Percentiles rank a stretch among this genome's conserved stretches.
Evolutionary conservation across 331 rosid genomes (phyloP).

Genomic region (Quercus lobata): DNA sequence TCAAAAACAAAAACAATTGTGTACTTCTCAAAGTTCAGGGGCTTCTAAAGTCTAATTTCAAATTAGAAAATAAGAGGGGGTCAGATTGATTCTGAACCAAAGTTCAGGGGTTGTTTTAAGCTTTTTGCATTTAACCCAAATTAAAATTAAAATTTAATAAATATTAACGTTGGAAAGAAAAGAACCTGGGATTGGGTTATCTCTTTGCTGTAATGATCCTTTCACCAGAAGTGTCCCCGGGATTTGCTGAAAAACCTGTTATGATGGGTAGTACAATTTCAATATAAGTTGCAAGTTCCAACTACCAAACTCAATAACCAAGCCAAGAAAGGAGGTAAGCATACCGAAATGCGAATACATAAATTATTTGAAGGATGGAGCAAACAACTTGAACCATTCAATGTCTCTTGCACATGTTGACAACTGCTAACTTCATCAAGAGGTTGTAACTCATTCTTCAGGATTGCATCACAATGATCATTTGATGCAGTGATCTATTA

Average conservation of each 20-base stretch:
- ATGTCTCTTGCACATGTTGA: conserved; percentile 26
- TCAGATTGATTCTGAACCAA: too few species aligned
- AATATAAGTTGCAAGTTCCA: conserved; percentile 5
- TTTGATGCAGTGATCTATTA: conserved; percentile 48
- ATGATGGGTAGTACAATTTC: background rate
- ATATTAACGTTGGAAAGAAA: background rate
- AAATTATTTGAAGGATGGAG: conserved; percentile 27
- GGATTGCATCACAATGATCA: conserved; percentile 46
- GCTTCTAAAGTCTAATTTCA: too few species aligned
- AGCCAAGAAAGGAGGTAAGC: conserved; percentile 8
- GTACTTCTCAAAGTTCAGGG: too few species aligned
- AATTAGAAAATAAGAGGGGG: too few species aligned
- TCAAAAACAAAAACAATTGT: too few species aligned
- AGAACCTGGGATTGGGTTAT: conserved; percentile 55
- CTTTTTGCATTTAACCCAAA: too few species aligned
- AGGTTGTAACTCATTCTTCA: conserved; percentile 38
- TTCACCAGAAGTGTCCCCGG: conserved; percentile 77
- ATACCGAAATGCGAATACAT: conserved; percentile 57
- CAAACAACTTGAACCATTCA: conserved; percentile 26
- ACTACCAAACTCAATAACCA: conserved; percentile 20
- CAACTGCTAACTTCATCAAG: conserved; percentile 21
- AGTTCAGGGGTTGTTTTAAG: too few species aligned
- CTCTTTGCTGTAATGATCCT: conserved; percentile 61
- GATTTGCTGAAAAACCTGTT: conserved; percentile 77
- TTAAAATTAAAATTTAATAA: background rate